Evolutionary conservation across 306 rosid species (phyloP), one percentile per base, ranked within the genome.

Genomic region (Pyrus pyrifolia): DNA sequence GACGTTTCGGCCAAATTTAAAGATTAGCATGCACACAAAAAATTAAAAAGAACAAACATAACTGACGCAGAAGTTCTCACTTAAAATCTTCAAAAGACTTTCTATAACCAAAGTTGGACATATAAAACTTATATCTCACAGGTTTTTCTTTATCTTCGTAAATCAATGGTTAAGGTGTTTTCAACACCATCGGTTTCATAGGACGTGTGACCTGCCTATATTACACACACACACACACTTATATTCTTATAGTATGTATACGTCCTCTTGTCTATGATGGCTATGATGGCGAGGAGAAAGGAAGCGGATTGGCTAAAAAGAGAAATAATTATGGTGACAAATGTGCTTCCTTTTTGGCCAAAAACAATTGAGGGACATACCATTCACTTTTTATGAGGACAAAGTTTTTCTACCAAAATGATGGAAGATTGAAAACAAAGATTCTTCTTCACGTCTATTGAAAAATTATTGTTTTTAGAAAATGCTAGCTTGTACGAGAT

Each of bases 331-430:
- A 49, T 64, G 64, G 67, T 30, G 72, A 53, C 63, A 63, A 70
- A 42, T 67, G 61, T 59, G 61, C 75, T 14, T 61, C 45, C 27
- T 46, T 77, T 58, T 70, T 60, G 67, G 61, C 40, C 60, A 63
- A 71, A 78, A 63, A 71, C 10, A 46, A 30, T 72, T 52, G 77
- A 67, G 81, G 58, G 42, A 21, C 67, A 71, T 62, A 40, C 49
- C 57, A 33, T 79, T 65, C 52, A 72, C 61, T 38, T 66, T 66
- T 79, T 79, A 74, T 66, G 18, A 23, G 53, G 40, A 67, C 62
- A 80, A 80, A 25, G 67, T 74, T 80, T 60, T 74, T 68, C 67
- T 33, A 33, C 76, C 25, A 60, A 61, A 58, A 58, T 80, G 82
- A 79, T 66, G 78, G 73, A 27, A 52, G 57, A 72, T 66, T 72